Base-by-base conservation (phyloP, 306 rosid species). In the Crotalaria pallida region DNA sequence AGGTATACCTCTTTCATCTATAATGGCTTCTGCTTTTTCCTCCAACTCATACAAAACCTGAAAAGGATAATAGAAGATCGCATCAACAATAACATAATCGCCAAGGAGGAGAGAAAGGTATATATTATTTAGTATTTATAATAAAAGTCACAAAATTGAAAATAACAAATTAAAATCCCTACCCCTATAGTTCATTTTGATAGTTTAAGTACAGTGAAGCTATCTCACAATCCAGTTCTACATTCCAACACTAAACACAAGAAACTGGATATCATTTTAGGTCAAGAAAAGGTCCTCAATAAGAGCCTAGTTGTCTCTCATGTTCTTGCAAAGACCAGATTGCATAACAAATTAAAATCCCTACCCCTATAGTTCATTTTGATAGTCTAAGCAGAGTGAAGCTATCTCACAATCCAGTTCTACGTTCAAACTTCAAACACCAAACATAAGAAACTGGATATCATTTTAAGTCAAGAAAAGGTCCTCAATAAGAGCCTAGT, bases 21-120 rank as follows among this genome's bases (percentile, higher is more conserved):
- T 71, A 72, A 93, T 88, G 58, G 83, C 87, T 76, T 85, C 97
- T 19, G 94, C 96, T 72, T 88, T 93, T 83, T 90, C 92, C 85
- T 93, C 98, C 63, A 93, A 78, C 84, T 93, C 98, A 31, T 77
- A 84, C 17, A 93, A 74, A 68, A 93, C 94, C 98, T 93, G 88
- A 48, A 69, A 73, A 74, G 22, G 43, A 45, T 45, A 70, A 76
- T 44, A 38, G 33, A 63, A 58, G 52, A 57, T 44, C 36, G 48
- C 43, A 9, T 53, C 53, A 56, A 27, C 40, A 16, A 76, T 26
- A 43, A 58, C 60, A 50, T 33, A 31, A 18, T 58, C 0, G 38
- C 9, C n/a, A 47, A 19, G 51, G 24, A 12, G 16, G 13, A 23
- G 13, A 23, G 43, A 16, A 22, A 66, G 24, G 34, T 4, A 15